A percentile compares a stretch with the other conserved stretches of the same genome.
phyloP scores from a whole-genome alignment of 768 basidiomycete genomes.

The Crucibulum laeve region DNA sequence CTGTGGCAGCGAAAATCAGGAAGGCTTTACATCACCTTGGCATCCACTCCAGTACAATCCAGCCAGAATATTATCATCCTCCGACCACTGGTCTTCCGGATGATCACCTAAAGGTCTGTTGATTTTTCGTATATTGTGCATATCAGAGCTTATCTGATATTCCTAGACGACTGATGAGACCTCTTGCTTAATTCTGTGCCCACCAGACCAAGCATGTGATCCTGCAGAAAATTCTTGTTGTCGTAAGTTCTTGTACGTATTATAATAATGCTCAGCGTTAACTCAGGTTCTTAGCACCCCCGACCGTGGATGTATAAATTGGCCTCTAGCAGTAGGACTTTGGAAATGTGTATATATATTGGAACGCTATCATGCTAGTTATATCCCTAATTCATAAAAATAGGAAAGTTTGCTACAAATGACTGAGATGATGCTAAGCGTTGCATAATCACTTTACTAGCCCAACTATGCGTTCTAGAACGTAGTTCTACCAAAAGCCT shows the following conservation, averaged over 20 bases:
- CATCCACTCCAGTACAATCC: conserved; percentile 93
- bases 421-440: conserved; percentile 56
- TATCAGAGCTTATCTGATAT: conserved; percentile 1
- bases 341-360: conserved; percentile 2
- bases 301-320: conserved; percentile 10
- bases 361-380: conserved; percentile 8
- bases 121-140: not conserved
- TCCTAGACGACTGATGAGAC: conserved; percentile 46
- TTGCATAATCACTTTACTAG: conserved; percentile 52
- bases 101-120: conserved; percentile 46
- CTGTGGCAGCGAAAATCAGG: conserved; percentile 78
- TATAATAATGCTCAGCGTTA: not conserved
- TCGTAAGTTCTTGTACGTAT: conserved; percentile 46
- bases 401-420: conserved; percentile 73
- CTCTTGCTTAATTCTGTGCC: conserved; percentile 70
- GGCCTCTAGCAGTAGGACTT: not conserved
- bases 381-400: conserved; percentile 44
- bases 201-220: conserved; percentile 62
- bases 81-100: conserved; percentile 35
- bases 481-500: conserved; percentile 63
- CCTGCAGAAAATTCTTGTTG: conserved; percentile 74
- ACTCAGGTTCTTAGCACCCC: conserved; percentile 8
- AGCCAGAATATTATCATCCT: conserved; percentile 74
- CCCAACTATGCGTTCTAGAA: conserved; percentile 40
- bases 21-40: conserved; percentile 84